Base-by-base conservation (phyloP, 495 filamentous ascomycete species). In the Parathielavia hyrcaniae region DNA sequence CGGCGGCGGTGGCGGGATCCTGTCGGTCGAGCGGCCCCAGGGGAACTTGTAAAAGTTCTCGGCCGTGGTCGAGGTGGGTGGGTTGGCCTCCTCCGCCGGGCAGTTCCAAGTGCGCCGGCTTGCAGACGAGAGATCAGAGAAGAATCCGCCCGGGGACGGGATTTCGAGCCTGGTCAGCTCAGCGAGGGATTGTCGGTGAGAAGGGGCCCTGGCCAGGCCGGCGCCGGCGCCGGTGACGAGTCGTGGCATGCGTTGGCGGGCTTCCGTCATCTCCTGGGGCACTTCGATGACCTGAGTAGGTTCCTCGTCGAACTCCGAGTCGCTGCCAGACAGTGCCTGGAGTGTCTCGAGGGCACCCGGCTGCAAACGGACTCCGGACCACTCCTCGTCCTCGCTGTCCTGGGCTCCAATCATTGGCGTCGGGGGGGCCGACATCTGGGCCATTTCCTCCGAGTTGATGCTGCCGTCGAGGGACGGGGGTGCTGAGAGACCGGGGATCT, bases 381-480 rank as follows among this genome's bases (percentile, higher is more conserved):
- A 86, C 43, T 78, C 73, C 12, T 69, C 71, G 48, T 78, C 58
- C 63, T 72, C 44, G 67, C 75, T 55, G 77, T 81, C 79, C 47
- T 79, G 68, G 34, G 78, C 77, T 30, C 82, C 81, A 36, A 88
- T 74, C 48, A 90, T 79, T 19, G 91, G 91, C 9, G 91, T 97
- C 6, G 85, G 81, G 6, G 91, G 88, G 20, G 86, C 87, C 64
- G 86, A 92, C 55, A 89, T 77, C 50, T 77, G 76, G 8, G 88
- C 88, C 71, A 91, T 78, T 64, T 95, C 89, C 61, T 96, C 90
- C 9, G 90, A 95, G 17, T 84, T 86, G 41, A 91, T 68, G 72
- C 89, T 95, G 10, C 90, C 91, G 77, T 95, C 89, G 4, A 97
- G 80, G 11, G 91, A 96, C 8, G 91, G 91, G 9, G 90, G 83